Percentiles rank a stretch among this genome's conserved stretches.
phyloP scores from a whole-genome alignment of 2,329 filamentous ascomycete genomes.

The Tolypocladium sp. region DNA sequence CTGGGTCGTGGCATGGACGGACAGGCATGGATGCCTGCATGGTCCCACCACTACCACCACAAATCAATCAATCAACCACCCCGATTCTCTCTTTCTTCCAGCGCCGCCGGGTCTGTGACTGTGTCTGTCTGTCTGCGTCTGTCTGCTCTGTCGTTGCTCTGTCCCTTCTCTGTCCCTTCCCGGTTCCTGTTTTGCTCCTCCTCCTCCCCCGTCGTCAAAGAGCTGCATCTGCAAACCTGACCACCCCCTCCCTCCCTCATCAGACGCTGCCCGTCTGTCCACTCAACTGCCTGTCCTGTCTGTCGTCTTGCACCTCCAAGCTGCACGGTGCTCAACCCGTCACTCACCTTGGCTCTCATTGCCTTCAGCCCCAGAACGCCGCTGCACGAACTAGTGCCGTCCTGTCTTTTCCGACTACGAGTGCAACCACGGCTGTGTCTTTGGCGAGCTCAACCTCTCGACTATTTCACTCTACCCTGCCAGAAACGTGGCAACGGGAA shows the following conservation, averaged over 20 bases:
- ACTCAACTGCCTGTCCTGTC: background rate
- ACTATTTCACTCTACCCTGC: background rate
- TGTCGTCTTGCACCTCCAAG: background rate
- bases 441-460: background rate
- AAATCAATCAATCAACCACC: background rate
- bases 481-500: background rate
- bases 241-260: background rate
- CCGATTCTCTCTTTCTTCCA: background rate
- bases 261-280: background rate
- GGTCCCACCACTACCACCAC: background rate
- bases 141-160: background rate
- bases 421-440: background rate
- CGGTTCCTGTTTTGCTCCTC: background rate
- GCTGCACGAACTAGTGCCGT: slow-evolving; percentile 2
- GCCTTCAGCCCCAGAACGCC: background rate
- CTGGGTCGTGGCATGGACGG: background rate
- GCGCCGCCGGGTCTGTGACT: no score
- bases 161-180: background rate
- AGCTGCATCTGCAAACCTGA: background rate
- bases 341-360: background rate
- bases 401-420: slow-evolving; percentile 3
- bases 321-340: slow-evolving; percentile 1
- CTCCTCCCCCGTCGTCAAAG: background rate
- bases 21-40: background rate
- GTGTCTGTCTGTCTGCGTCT: background rate